A percentile compares a stretch with the other conserved stretches of the same genome.
phyloP scores from a whole-genome alignment of 2,329 filamentous ascomycete species.

The Zymoseptoria crescenta region DNA sequence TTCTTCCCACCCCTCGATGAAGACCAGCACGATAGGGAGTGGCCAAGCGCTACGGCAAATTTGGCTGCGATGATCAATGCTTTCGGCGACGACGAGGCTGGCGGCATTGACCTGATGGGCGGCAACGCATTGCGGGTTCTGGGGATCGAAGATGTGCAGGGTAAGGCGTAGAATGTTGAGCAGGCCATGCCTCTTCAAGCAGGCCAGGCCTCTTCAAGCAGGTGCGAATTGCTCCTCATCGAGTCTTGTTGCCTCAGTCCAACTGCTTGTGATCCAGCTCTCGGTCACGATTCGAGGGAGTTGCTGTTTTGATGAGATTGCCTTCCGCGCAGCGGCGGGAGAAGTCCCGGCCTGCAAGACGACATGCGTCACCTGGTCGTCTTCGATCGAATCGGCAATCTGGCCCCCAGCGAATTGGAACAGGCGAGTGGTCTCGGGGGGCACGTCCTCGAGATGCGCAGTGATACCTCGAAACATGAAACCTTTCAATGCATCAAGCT shows the following conservation, averaged over 20 bases:
- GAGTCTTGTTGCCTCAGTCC: slow-evolving; percentile 67
- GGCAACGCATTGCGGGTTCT: slow-evolving; percentile 52
- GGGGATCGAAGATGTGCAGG: not conserved
- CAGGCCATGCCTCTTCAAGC: not conserved
- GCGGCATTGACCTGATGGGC: slow-evolving; percentile 49
- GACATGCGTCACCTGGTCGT: slow-evolving; percentile 61
- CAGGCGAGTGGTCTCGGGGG: slow-evolving; percentile 24
- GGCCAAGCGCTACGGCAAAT: slow-evolving; percentile 61
- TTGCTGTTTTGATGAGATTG: slow-evolving; percentile 22
- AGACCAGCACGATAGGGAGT: slow-evolving; percentile 52
- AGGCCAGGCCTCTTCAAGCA: not conserved
- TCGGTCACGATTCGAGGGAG: slow-evolving; percentile 62
- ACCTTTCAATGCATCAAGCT: slow-evolving; percentile 44
- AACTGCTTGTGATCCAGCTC: slow-evolving; percentile 72
- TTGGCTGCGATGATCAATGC: slow-evolving; percentile 48
- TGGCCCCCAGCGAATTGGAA: slow-evolving; percentile 61
- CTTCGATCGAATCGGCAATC: slow-evolving; percentile 45
- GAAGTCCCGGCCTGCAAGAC: slow-evolving; percentile 46
- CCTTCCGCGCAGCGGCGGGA: slow-evolving; percentile 28
- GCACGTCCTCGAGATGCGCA: slow-evolving; percentile 36
- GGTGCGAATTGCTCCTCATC: slow-evolving; percentile 57
- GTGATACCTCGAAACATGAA: slow-evolving; percentile 46
- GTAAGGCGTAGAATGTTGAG: not conserved
- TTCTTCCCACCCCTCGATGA: slow-evolving; percentile 70
- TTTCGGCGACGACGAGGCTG: slow-evolving; percentile 37